Base-by-base conservation (phyloP, 805 yeast genomes). In the Pichia rugopelliculosa region DNA sequence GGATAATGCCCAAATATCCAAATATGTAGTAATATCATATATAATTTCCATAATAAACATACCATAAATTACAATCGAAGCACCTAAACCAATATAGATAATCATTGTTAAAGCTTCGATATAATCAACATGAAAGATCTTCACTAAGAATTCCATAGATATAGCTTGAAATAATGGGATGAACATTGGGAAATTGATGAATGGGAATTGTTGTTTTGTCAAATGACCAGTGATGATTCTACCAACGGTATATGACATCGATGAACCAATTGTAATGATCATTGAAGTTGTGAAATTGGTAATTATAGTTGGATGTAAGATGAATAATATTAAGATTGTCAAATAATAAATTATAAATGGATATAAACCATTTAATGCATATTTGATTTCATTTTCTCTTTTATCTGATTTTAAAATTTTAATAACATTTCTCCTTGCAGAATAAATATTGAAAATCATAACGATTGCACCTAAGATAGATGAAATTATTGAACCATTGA, bases 211-310 rank as follows among this genome's bases (percentile, higher is more conserved):
- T 63, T 86, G 95, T 44, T 75, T 68, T 0, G 96, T 87, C 55
- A 91, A 76, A 64, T 90, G 98, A 2, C 87, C 90, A 48, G 84
- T 72, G 58, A 90, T 90, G 53, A 90, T 87, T 61, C 93, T 78
- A 5, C 97, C 97, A n/a, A 91, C 97, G 4, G 79, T 72, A 59
- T 86, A 84, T 0, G 98, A 96, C 55, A 84, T 67, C 1, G 85
- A 75, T 44, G 84, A 72, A 1, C 95, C 95, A 58, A 86, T 79
- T 25, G 90, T 76, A 41, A 84, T 59, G 21, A 82, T 68, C 54
- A 84, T 73, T 30, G 95, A 84, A 44, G 75, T 64, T 1, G 75
- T 72, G 54, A 67, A 67, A 2, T 54, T 55, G 26, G 63, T 51
- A 39, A 87, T 61, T 23, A 79, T 66, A 20, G 73, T 69, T 8